Conservation (phyloP, 805 yeast species). For the Yamadazyma sp. region DNA sequence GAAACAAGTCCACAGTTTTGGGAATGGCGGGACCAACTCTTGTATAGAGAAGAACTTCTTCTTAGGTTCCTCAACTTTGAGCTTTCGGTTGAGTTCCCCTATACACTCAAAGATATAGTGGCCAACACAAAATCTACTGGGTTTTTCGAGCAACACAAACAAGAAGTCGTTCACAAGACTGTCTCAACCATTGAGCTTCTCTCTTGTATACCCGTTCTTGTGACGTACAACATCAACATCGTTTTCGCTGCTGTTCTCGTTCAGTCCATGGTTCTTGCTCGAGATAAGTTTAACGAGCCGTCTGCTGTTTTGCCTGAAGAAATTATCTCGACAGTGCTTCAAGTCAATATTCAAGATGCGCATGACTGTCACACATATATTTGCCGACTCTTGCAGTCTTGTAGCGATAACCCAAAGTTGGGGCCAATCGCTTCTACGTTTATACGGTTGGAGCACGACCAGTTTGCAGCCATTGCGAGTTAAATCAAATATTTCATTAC, state of each 20-base stretch:
- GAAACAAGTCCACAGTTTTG: slow-evolving; percentile 43
- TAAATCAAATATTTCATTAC: neutral
- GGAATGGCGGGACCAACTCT: slow-evolving; percentile 46
- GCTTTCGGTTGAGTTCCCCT: slow-evolving; percentile 39
- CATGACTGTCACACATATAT: slow-evolving; percentile 1
- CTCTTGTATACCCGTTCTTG: slow-evolving; percentile 38
- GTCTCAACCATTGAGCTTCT: slow-evolving; percentile 37
- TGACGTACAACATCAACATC: slow-evolving; percentile 33
- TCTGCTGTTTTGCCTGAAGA: neutral
- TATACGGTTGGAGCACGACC: slow-evolving; percentile 3
- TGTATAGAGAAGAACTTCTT: slow-evolving; percentile 43
- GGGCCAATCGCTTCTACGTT: neutral
- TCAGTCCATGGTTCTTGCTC: slow-evolving; percentile 14
- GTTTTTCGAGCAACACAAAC: slow-evolving; percentile 17
- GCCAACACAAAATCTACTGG: neutral
- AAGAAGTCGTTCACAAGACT: slow-evolving; percentile 25
- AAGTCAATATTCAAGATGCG: neutral
- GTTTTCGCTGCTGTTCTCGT: slow-evolving; percentile 32
- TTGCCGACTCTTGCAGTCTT: neutral
- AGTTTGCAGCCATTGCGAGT: slow-evolving; percentile 8
- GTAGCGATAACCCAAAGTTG: neutral
- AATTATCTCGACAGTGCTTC: neutral
- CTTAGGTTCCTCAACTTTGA: slow-evolving; percentile 41
- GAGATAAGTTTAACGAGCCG: slow-evolving; percentile 2
- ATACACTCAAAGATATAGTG: slow-evolving; percentile 27